These are phyloP conservation scores for Urochloa ruziziensis DNA, from an alignment of 176 grass and related monocot species.

Conservation along the genomic window DNA sequence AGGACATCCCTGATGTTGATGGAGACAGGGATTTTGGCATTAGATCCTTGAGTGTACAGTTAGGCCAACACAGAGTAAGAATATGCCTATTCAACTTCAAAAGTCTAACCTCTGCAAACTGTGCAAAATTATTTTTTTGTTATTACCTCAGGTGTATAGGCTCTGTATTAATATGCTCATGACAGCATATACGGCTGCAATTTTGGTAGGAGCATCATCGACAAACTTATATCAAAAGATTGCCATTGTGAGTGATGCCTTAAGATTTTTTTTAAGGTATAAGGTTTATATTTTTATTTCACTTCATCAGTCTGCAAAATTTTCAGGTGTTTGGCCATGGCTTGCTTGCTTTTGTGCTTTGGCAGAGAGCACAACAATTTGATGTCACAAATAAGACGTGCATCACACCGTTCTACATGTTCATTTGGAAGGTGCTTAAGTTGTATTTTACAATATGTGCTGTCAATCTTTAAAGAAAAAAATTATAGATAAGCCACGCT, in stretches of 20 bases:
- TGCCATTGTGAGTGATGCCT: constrained; percentile 45
- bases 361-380: constrained; percentile 32
- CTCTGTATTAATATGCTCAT: constrained; percentile 72
- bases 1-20: constrained; percentile 91
- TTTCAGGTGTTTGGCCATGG: constrained; percentile 65
- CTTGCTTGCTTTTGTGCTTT: constrained; percentile 56
- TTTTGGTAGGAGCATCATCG: constrained; percentile 61
- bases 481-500: neutral
- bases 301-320: neutral
- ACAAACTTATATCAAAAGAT: constrained; percentile 37
- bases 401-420: constrained; percentile 83
- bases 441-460: constrained; percentile 1
- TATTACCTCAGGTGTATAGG: constrained; percentile 61
- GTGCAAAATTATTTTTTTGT: neutral
- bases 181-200: constrained; percentile 69
- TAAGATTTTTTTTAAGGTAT: neutral
- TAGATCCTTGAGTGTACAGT: constrained; percentile 65
- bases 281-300: neutral
- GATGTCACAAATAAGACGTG: constrained; percentile 43
- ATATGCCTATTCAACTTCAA: neutral
- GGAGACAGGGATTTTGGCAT: constrained; percentile 80
- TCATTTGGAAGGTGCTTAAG: constrained; percentile 79
- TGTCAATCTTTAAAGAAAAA: neutral
- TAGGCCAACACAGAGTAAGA: constrained; percentile 66
- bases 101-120: neutral